phyloP scores from a whole-genome alignment of 345 rosid species.

The Citrus reticulata region DNA sequence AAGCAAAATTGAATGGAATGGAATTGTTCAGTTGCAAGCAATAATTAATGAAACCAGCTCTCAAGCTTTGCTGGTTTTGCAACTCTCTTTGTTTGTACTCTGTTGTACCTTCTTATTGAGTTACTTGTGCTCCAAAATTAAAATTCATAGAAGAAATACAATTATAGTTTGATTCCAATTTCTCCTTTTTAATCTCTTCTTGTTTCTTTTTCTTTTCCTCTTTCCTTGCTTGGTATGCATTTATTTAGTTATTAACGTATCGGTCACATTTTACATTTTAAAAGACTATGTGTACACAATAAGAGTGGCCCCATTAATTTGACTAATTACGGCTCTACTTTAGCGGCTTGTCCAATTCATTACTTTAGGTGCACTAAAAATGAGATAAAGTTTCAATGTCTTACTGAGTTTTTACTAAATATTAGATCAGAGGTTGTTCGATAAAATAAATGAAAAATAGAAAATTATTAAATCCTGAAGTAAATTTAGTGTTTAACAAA shows the following conservation, averaged over 20 bases:
- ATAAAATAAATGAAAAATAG: too few species aligned
- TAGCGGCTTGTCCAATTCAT: not conserved
- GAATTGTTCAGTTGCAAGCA: not conserved
- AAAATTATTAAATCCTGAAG: too few species aligned
- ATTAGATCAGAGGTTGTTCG: too few species aligned
- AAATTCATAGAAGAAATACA: not conserved
- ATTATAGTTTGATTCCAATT: not conserved
- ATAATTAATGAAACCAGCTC: not conserved
- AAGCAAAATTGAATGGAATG: slow-evolving; percentile 4
- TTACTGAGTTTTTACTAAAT: too few species aligned
- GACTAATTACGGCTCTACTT: not conserved
- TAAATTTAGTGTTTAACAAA: too few species aligned
- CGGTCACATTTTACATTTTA: not conserved
- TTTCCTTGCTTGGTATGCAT: not conserved
- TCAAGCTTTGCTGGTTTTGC: not conserved
- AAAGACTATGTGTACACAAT: not conserved
- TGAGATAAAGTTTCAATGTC: too few species aligned
- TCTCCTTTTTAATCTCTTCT: not conserved
- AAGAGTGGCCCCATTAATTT: not conserved
- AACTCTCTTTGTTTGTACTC: not conserved
- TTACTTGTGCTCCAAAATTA: not conserved
- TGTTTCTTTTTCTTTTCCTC: not conserved
- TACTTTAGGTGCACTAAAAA: not conserved
- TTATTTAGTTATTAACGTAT: not conserved
- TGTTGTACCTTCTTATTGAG: not conserved